These are phyloP conservation scores for Hypocrella siamensis DNA, from an alignment of 2,329 filamentous ascomycete genomes.

Conservation along the genomic window DNA sequence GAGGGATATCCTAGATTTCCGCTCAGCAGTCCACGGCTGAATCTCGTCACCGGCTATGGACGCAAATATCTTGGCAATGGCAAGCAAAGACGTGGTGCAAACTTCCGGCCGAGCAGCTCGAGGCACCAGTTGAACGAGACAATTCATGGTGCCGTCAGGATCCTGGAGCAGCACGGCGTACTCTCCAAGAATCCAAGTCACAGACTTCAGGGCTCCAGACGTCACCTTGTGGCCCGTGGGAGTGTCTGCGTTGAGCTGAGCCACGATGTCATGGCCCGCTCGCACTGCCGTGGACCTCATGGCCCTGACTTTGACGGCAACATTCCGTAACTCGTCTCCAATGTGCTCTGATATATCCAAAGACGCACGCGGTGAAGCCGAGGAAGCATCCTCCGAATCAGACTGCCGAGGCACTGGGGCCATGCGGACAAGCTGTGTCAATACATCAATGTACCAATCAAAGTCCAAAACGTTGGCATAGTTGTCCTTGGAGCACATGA, in stretches of 20 bases:
- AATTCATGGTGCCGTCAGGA: slow-evolving; percentile 57
- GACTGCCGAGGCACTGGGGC: slow-evolving; percentile 32
- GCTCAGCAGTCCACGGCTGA: slow-evolving; percentile 53
- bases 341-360: slow-evolving; percentile 51
- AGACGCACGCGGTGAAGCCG: slow-evolving; percentile 9
- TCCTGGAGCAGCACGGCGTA: slow-evolving; percentile 58
- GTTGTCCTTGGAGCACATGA: slow-evolving; percentile 80
- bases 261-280: slow-evolving; percentile 64
- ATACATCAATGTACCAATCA: slow-evolving; percentile 89
- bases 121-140: slow-evolving; percentile 53
- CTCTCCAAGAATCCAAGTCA: slow-evolving; percentile 80
- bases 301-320: slow-evolving; percentile 80
- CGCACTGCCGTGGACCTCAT: slow-evolving; percentile 67
- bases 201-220: slow-evolving; percentile 54
- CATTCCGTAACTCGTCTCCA: slow-evolving; percentile 73
- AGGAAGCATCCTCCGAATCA: slow-evolving; percentile 19
- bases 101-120: slow-evolving; percentile 43
- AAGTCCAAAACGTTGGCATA: slow-evolving; percentile 81
- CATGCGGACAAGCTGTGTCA: slow-evolving; percentile 71
- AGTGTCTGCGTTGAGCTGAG: slow-evolving; percentile 36
- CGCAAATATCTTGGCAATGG: slow-evolving; percentile 73
- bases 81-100: slow-evolving; percentile 69
- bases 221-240: slow-evolving; percentile 39
- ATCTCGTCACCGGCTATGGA: slow-evolving; percentile 50
- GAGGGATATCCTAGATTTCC: slow-evolving; percentile 60